Percentiles rank a stretch among this genome's conserved stretches.
phyloP scores from a whole-genome alignment of 208 protist species.

The Novymonas esmeraldas region DNA sequence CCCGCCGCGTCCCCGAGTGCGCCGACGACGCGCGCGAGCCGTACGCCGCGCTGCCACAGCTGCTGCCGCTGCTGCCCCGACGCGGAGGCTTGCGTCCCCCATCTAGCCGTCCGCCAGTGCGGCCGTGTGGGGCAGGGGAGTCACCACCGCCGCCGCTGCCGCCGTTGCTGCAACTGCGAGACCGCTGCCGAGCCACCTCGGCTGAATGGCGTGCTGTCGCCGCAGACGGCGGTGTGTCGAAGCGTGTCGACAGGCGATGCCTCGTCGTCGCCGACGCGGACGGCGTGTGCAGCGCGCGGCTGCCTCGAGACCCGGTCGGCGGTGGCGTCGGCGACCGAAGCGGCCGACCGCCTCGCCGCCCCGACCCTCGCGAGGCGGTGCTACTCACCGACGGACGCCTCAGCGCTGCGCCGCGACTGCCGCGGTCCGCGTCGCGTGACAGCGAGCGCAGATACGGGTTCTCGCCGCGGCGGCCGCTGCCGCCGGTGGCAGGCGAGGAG shows the following conservation, averaged over 20 bases:
- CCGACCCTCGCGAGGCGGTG: slow-evolving; percentile 4
- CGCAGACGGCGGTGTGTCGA: slow-evolving; percentile 37
- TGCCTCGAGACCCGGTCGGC: slow-evolving; percentile 3
- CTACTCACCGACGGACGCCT: neutral
- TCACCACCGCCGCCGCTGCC: slow-evolving; percentile 36
- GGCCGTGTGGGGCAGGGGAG: slow-evolving; percentile 54
- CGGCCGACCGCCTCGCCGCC: slow-evolving; percentile 7
- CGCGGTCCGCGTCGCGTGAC: slow-evolving; percentile 15
- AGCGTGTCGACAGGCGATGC: slow-evolving; percentile 28
- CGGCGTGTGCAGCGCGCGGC: slow-evolving; percentile 4
- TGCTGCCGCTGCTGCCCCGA: neutral
- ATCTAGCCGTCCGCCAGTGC: slow-evolving; percentile 46
- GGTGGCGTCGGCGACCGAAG: slow-evolving; percentile 34
- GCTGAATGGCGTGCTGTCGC: neutral
- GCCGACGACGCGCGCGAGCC: slow-evolving; percentile 19
- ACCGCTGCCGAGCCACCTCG: slow-evolving; percentile 5
- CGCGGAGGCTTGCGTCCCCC: slow-evolving; percentile 8
- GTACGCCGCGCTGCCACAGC: slow-evolving; percentile 7
- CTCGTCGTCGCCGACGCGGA: neutral
- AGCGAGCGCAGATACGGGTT: slow-evolving; percentile 40
- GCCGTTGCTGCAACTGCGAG: neutral
- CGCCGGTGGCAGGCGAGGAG: neutral
- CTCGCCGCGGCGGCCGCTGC: neutral
- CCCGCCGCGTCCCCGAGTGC: slow-evolving; percentile 17
- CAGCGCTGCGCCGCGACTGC: neutral